Percentiles rank a stretch among this genome's conserved stretches.
phyloP scores from a whole-genome alignment of 2,329 filamentous ascomycete genomes.

The Mycosphaerelloides madeirae region DNA sequence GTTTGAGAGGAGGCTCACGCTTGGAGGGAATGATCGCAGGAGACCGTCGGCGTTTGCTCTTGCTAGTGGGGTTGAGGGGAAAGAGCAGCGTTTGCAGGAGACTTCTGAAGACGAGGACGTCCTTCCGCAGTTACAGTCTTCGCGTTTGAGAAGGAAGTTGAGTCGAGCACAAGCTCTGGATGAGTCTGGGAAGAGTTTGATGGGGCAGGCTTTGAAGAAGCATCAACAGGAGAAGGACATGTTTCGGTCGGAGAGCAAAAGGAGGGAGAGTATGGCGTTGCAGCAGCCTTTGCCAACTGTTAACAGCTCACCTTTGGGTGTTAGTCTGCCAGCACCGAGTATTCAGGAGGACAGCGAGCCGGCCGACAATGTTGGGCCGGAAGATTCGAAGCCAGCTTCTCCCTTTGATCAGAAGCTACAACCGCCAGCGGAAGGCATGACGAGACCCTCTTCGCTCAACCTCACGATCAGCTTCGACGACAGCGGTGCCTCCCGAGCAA shows the following conservation, averaged over 20 bases:
- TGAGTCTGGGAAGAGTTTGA: constrained; percentile 16
- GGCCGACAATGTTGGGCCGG: neutral
- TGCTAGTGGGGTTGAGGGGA: constrained; percentile 4
- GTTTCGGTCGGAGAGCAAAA: constrained; percentile 30
- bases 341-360: neutral
- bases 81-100: constrained; percentile 20
- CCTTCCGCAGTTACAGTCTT: neutral
- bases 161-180: constrained; percentile 16
- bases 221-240: constrained; percentile 33
- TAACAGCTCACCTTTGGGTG: neutral
- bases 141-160: constrained; percentile 14
- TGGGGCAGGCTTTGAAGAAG: constrained; percentile 31
- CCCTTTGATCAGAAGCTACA: no score
- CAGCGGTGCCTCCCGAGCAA: neutral
- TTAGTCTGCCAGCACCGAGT: neutral
- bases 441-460: no score
- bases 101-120: constrained; percentile 7
- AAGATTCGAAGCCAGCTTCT: neutral
- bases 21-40: constrained; percentile 27
- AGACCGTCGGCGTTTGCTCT: constrained; percentile 19
- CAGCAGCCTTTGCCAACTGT: neutral
- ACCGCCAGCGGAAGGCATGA: no score
- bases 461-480: no score
- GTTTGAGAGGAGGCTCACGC: constrained; percentile 27
- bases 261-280: constrained; percentile 8